phyloP scores from a whole-genome alignment of 2,329 filamentous ascomycete species.

The Calonectria pseudoreteaudii region DNA sequence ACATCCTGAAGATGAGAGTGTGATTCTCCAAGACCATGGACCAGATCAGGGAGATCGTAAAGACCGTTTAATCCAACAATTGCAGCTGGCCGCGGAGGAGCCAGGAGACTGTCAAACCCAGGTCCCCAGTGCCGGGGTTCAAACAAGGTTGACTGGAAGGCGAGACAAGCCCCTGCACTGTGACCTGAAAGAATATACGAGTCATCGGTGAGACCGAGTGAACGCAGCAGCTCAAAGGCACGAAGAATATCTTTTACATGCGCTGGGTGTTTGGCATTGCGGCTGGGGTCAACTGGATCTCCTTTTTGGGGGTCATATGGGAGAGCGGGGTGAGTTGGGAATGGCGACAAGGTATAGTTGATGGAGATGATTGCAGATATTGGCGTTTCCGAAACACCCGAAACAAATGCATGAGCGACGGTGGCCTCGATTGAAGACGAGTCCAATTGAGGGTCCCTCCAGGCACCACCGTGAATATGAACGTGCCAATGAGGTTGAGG shows the following conservation, averaged over 20 bases:
- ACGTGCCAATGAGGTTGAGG: background rate
- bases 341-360: background rate
- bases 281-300: background rate
- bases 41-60: background rate
- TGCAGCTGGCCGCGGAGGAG: background rate
- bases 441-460: background rate
- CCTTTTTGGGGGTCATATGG: background rate
- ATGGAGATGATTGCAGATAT: background rate
- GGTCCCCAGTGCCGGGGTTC: background rate
- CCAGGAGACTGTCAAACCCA: background rate
- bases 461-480: slow-evolving; percentile 2
- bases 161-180: background rate
- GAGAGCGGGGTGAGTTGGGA: background rate
- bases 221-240: background rate
- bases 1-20: background rate
- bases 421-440: background rate
- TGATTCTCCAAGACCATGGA: background rate
- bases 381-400: background rate
- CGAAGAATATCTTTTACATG: background rate
- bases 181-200: background rate
- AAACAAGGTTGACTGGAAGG: background rate
- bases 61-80: background rate
- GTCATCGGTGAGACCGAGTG: background rate
- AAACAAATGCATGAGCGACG: background rate
- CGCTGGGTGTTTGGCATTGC: background rate